Conservation (phyloP, 2,329 filamentous ascomycete species). For the Aureobasidium subglaciale region DNA sequence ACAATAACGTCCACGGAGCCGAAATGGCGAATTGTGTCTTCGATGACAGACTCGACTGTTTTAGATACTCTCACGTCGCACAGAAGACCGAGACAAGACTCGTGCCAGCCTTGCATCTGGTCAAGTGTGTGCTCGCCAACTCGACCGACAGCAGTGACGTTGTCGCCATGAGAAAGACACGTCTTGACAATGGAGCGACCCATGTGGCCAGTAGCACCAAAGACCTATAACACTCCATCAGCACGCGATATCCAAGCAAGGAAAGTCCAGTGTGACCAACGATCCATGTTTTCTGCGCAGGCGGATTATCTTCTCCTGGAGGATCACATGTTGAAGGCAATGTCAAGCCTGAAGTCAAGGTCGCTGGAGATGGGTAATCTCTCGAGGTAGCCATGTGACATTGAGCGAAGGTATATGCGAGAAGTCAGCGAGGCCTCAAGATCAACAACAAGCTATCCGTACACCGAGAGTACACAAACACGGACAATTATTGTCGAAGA, state of each 20-base stretch:
- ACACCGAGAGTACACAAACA: not conserved
- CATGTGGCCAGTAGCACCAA: constrained; percentile 96
- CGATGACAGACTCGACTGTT: constrained; percentile 66
- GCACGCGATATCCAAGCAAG: constrained; percentile 11
- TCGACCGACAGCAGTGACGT: constrained; percentile 79
- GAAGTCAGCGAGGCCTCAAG: not conserved
- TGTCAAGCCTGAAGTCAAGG: constrained; percentile 38
- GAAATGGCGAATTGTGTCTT: constrained; percentile 65
- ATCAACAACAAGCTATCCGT: constrained; percentile 1
- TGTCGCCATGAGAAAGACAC: constrained; percentile 71
- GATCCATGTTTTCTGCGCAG: constrained; percentile 79
- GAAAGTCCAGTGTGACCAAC: constrained; percentile 44
- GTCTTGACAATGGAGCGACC: constrained; percentile 81
- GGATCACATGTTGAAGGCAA: constrained; percentile 84
- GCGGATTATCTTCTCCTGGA: constrained; percentile 61
- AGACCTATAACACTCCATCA: constrained; percentile 53
- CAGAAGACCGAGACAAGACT: constrained; percentile 68
- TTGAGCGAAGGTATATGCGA: not conserved
- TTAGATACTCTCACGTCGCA: constrained; percentile 83
- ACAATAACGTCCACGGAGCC: constrained; percentile 76
- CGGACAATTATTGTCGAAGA: not conserved
- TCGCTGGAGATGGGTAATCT: constrained; percentile 12
- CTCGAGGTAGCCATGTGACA: not conserved
- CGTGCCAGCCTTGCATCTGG: constrained; percentile 64
- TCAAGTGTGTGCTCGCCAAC: constrained; percentile 67